Evolutionary conservation across 2,329 filamentous ascomycete genomes (phyloP).

Genomic region (Incumbomyces delicatus): DNA sequence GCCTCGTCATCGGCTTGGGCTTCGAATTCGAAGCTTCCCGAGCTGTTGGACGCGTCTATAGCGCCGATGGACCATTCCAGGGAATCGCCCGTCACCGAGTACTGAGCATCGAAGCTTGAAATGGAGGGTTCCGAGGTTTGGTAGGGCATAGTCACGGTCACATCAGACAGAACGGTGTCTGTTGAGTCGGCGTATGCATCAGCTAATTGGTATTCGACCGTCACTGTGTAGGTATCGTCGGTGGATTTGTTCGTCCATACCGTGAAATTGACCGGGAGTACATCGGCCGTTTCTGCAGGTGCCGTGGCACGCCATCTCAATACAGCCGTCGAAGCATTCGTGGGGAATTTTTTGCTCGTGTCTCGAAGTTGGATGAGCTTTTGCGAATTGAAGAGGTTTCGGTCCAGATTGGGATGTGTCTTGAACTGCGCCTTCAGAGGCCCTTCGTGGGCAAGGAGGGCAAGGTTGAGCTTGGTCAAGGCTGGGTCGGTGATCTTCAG

Average conservation of each 20-base stretch:
- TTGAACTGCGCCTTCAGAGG: constrained; percentile 62
- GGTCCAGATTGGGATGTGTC: constrained; percentile 94
- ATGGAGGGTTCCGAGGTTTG: constrained; percentile 74
- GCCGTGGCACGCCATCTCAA: constrained; percentile 84
- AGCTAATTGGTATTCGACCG: constrained; percentile 89
- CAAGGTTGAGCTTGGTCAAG: constrained; percentile 84
- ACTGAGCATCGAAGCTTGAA: constrained; percentile 86
- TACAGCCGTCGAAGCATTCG: constrained; percentile 87
- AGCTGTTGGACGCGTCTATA: constrained; percentile 71
- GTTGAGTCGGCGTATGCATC: constrained; percentile 33
- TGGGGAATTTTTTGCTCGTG: constrained; percentile 75
- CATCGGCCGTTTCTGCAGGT: constrained; percentile 66
- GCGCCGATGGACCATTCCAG: constrained; percentile 89
- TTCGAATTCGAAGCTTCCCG: constrained; percentile 90
- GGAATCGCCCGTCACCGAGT: constrained; percentile 85
- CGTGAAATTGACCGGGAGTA: constrained; percentile 88
- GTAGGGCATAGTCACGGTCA: constrained; percentile 81
- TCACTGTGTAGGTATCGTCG: constrained; percentile 74
- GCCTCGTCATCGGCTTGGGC: constrained; percentile 77
- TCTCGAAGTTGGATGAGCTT: constrained; percentile 88
- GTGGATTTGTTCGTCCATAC: constrained; percentile 92
- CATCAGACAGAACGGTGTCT: constrained; percentile 57
- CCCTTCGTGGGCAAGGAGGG: constrained; percentile 64
- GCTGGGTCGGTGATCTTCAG: constrained; percentile 80
- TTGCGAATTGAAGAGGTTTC: constrained; percentile 68